Percentiles rank a stretch among this genome's conserved stretches.
phyloP scores from a whole-genome alignment of 176 grass and related monocot species.

The Olyra latifolia region DNA sequence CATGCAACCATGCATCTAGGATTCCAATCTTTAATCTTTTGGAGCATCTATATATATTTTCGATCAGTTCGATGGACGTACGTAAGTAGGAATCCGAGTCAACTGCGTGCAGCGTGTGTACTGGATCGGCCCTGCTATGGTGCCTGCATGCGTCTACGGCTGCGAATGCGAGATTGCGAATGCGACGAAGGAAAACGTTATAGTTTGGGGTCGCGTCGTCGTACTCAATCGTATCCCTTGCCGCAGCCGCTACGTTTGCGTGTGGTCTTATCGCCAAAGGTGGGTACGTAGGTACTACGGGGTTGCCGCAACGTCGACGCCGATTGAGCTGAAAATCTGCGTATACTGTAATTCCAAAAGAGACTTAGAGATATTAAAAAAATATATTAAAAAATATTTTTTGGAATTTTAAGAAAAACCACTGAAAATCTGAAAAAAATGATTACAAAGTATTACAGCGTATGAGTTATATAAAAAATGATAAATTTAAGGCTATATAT shows the following conservation, averaged over 20 bases:
- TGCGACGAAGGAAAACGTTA: neutral
- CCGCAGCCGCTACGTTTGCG: neutral
- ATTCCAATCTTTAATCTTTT: neutral
- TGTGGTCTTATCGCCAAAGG: slow-evolving; percentile 33
- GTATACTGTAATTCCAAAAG: no score
- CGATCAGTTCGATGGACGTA: neutral
- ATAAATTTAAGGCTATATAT: no score
- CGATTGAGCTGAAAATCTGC: no score
- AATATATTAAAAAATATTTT: no score
- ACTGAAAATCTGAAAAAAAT: no score
- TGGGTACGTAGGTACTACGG: neutral
- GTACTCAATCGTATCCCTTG: neutral
- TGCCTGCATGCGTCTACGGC: neutral
- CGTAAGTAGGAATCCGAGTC: neutral
- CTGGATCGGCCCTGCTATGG: neutral
- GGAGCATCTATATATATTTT: neutral
- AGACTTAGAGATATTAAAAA: no score
- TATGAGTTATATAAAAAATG: no score
- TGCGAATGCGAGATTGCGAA: neutral
- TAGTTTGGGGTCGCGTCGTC: slow-evolving; percentile 15
- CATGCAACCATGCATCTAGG: neutral
- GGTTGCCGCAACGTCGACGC: no score
- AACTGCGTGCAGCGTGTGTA: neutral
- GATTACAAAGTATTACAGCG: no score
- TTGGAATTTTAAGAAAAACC: no score